These are phyloP conservation scores for Pichia nakasei DNA, from an alignment of 805 yeast genomes.

Conservation along the genomic window DNA sequence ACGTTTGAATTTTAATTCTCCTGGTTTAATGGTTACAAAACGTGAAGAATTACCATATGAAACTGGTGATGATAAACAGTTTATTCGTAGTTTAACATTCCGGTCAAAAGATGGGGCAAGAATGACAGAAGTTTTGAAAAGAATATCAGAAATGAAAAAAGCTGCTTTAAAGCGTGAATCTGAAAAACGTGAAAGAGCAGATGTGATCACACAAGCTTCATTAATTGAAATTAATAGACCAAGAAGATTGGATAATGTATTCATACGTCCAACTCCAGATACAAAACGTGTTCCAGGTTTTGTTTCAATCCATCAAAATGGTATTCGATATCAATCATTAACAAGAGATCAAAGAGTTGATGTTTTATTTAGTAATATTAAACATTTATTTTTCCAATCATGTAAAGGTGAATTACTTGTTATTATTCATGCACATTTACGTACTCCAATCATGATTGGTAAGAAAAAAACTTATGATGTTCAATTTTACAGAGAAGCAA, in stretches of 20 bases:
- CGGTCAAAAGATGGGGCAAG: slow-evolving; percentile 88
- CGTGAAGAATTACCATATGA: slow-evolving; percentile 86
- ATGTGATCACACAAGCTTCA: slow-evolving; percentile 87
- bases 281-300: slow-evolving; percentile 92
- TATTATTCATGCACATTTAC: slow-evolving; percentile 84
- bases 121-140: slow-evolving; percentile 81
- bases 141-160: slow-evolving; percentile 86
- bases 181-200: slow-evolving; percentile 86
- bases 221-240: slow-evolving; percentile 80
- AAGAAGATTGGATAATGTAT: slow-evolving; percentile 77
- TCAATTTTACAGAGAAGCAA: slow-evolving; percentile 93
- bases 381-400: slow-evolving; percentile 92
- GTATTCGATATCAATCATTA: slow-evolving; percentile 87
- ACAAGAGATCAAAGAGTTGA: slow-evolving; percentile 85
- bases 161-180: slow-evolving; percentile 85
- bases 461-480: slow-evolving; percentile 92
- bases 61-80: slow-evolving; percentile 76
- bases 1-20: slow-evolving; percentile 86
- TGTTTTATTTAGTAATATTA: slow-evolving; percentile 79
- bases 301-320: slow-evolving; percentile 88
- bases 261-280: slow-evolving; percentile 92
- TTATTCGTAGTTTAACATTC: slow-evolving; percentile 76
- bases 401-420: slow-evolving; percentile 92
- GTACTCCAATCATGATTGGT: slow-evolving; percentile 89
- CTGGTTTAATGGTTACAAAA: slow-evolving; percentile 53